A percentile compares a stretch with the other conserved stretches of the same genome.
These are phyloP conservation scores for Tuber calosporum DNA, from an alignment of 495 filamentous ascomycete species.

Conservation along the genomic window DNA sequence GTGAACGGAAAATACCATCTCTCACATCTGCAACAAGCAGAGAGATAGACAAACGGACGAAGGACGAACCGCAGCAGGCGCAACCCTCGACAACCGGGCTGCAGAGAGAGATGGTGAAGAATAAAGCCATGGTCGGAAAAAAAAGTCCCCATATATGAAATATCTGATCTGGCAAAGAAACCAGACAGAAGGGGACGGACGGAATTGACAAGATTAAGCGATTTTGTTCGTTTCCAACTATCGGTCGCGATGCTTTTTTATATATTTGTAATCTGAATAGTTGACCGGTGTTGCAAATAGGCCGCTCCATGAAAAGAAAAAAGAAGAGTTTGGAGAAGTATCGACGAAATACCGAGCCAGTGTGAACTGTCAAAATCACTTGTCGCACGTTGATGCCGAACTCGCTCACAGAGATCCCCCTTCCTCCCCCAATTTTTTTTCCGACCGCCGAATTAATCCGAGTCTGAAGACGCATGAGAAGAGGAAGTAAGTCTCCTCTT, in stretches of 20 bases:
- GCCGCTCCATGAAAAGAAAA: constrained; percentile 7
- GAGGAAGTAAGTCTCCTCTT: constrained; percentile 6
- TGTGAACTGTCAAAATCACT: constrained; percentile 2
- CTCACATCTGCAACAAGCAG: not conserved
- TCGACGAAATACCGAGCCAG: constrained; percentile 4
- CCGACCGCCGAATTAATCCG: constrained; percentile 6
- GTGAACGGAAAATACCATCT: not conserved
- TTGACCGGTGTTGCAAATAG: constrained; percentile 5
- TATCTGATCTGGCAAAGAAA: not conserved
- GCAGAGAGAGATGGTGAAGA: not conserved
- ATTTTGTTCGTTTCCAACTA: constrained; percentile 5
- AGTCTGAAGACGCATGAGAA: constrained; percentile 3
- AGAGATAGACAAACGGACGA: not conserved
- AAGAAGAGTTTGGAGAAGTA: constrained; percentile 4
- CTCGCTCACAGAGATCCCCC: not conserved
- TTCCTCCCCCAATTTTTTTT: not conserved
- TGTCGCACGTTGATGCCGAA: constrained; percentile 2
- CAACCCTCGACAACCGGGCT: not conserved
- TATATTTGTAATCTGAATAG: constrained; percentile 6
- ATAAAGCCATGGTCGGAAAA: constrained; percentile 1
- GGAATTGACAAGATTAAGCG: constrained; percentile 4
- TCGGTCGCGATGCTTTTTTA: constrained; percentile 2
- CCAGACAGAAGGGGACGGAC: not conserved
- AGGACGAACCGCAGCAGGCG: not conserved
- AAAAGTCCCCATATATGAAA: not conserved